phyloP scores from a whole-genome alignment of 1,284 basidiomycete genomes.

The Malassezia nana region DNA sequence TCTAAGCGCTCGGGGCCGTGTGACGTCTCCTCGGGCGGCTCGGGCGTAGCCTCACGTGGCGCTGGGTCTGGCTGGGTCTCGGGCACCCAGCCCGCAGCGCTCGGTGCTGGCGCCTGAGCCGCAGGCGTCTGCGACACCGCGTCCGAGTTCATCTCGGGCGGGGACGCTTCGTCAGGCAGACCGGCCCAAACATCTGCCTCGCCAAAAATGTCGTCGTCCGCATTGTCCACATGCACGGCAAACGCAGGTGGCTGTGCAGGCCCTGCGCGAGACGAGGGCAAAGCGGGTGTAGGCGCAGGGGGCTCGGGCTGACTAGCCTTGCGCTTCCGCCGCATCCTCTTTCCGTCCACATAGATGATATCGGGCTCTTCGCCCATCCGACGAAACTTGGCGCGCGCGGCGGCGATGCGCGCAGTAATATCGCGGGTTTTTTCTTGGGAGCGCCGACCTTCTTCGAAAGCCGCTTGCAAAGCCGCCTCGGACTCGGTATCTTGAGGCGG shows the following conservation, averaged over 20 bases:
- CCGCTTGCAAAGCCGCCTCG: conserved; percentile 14
- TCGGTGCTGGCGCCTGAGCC: neutral
- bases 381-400: conserved; percentile 79
- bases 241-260: neutral
- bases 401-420: conserved; percentile 52
- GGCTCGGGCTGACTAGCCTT: conserved; percentile 31
- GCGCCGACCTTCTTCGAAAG: conserved; percentile 16
- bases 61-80: neutral
- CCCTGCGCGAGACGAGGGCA: neutral
- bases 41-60: neutral
- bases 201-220: conserved; percentile 64
- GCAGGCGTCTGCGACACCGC: conserved; percentile 17
- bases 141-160: neutral
- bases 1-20: conserved; percentile 5
- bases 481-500: conserved; percentile 3
- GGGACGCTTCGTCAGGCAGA: conserved; percentile 47
- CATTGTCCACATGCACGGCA: conserved; percentile 30
- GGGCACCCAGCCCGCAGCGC: neutral
- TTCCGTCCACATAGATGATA: conserved; percentile 43
- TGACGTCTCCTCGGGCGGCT: neutral
- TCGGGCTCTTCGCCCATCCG: conserved; percentile 50
- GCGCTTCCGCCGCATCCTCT: conserved; percentile 52
- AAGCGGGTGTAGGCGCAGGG: conserved; percentile 6
- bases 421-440: conserved; percentile 5
- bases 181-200: conserved; percentile 74